These are phyloP conservation scores for Camelina sativa DNA, from an alignment of 345 rosid genomes.

Conservation along the genomic window DNA sequence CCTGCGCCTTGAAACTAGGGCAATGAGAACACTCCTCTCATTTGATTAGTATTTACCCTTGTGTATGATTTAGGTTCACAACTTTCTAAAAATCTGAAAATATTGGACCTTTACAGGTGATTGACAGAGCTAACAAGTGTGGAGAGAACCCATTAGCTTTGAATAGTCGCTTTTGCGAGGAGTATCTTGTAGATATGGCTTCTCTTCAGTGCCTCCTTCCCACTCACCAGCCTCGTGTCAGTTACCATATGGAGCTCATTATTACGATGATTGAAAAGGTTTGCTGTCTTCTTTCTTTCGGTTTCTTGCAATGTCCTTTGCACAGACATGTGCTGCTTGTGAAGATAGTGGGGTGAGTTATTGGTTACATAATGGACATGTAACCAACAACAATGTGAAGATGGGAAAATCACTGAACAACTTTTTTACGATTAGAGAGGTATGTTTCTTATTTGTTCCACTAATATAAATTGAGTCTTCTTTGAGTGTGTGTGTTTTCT, in stretches of 20 bases:
- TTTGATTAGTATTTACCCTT: background rate
- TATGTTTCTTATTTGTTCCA: background rate
- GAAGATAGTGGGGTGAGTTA: background rate
- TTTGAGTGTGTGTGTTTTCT: background rate
- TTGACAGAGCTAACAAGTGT: background rate
- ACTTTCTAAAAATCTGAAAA: background rate
- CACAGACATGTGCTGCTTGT: background rate
- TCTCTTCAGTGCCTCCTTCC: constrained; percentile 24
- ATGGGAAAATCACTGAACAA: background rate
- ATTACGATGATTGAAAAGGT: constrained; percentile 49
- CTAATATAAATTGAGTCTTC: background rate
- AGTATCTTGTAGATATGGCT: constrained; percentile 66
- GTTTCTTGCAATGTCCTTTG: background rate
- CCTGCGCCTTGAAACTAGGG: background rate
- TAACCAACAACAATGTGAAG: background rate
- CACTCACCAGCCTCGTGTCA: constrained; percentile 26
- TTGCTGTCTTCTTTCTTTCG: background rate
- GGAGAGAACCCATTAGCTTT: constrained; percentile 59
- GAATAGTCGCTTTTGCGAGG: constrained; percentile 63
- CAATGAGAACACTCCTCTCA: background rate
- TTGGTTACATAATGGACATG: background rate
- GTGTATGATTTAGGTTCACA: background rate
- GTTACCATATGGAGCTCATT: constrained; percentile 50
- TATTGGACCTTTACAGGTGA: background rate
- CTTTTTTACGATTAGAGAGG: background rate